Base-by-base conservation (phyloP, 441 rosid species). In the Eutrema salsugineum region DNA sequence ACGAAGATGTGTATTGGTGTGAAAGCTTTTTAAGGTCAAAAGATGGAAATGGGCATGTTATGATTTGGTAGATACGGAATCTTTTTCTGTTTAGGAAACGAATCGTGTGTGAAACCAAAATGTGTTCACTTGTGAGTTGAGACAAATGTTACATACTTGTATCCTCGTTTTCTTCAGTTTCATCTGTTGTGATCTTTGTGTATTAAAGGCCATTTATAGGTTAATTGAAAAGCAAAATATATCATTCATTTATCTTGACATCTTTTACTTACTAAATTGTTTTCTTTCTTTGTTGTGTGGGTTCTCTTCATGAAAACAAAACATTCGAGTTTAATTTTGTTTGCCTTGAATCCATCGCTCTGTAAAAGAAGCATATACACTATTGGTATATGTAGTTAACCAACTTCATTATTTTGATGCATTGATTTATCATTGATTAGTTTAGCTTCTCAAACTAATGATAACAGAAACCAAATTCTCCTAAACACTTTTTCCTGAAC, bases 21-120 rank as follows among this genome's bases (percentile, higher is more conserved):
- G 64, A 53, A 64, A 28, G 58, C 51, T 44, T 28, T 36, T 4
- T 4, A 43, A 43, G 14, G 30, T 61, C 11, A 68, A 5, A 36
- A 10, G 15, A 20, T 19, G 61, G 15, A 17, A 27, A 35, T 66
- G 66, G 3, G 48, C 22, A 59, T 43, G 36, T 15, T 16, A 8
- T 67, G 54, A 42, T 33, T 51, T 19, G 38, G 78, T 33, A 10
- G 73, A 60, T 67, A 44, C 64, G 6, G 43, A 36, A 68, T 68
- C 57, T 24, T 43, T 19, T 9, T 15, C 15, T 6, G 74, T 10
- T 68, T 1, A 46, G 65, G 78, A 54, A 61, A 54, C 46, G 70
- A 46, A 61, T 75, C 53, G 1, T 54, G 75, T 60, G 54, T 65
- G 64, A 22, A 27, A 74, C 43, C 38, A 50, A 64, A 17, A 36